Evolutionary conservation across 2,329 filamentous ascomycete genomes (phyloP).

Genomic region (Metarhizium album): DNA sequence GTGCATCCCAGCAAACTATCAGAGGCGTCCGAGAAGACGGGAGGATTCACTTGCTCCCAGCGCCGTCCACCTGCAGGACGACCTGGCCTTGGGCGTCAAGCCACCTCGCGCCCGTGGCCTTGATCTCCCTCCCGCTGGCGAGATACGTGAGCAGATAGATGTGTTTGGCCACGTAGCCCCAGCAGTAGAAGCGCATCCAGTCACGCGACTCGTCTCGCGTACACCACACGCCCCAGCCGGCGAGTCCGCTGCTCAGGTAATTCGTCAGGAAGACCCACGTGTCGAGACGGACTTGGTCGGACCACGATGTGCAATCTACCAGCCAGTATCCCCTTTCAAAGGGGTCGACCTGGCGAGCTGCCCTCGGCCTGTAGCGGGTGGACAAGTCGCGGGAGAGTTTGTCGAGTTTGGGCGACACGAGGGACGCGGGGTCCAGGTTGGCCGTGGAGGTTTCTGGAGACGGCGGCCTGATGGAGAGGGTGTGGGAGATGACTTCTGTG

Average conservation of each 20-base stretch:
- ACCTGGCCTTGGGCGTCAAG: conserved; percentile 51
- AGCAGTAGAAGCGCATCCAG: conserved; percentile 61
- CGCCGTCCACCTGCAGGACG: conserved; percentile 25
- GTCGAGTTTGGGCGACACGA: conserved; percentile 49
- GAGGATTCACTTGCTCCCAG: conserved; percentile 8
- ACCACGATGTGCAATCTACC: conserved; percentile 49
- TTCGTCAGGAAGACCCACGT: conserved; percentile 54
- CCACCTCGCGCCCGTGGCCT: conserved; percentile 51
- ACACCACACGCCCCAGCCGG: conserved; percentile 60
- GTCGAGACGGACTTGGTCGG: conserved; percentile 30
- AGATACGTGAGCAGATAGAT: conserved; percentile 67
- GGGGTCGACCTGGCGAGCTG: conserved; percentile 24
- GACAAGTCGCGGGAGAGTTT: conserved; percentile 37
- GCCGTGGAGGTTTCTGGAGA: conserved; percentile 38
- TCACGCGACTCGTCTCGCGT: conserved; percentile 26
- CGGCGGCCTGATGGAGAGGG: conserved; percentile 41
- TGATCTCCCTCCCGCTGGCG: conserved; percentile 53
- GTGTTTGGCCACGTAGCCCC: conserved; percentile 62
- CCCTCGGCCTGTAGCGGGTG: conserved; percentile 40
- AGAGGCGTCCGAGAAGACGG: neutral
- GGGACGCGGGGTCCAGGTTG: conserved; percentile 33
- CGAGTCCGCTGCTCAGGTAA: conserved; percentile 45
- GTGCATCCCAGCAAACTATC: neutral
- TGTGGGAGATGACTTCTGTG: conserved; percentile 15
- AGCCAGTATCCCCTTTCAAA: conserved; percentile 75